These are phyloP conservation scores for Spathaspora hagerdaliae DNA, from an alignment of 805 yeast species.

Conservation along the genomic window DNA sequence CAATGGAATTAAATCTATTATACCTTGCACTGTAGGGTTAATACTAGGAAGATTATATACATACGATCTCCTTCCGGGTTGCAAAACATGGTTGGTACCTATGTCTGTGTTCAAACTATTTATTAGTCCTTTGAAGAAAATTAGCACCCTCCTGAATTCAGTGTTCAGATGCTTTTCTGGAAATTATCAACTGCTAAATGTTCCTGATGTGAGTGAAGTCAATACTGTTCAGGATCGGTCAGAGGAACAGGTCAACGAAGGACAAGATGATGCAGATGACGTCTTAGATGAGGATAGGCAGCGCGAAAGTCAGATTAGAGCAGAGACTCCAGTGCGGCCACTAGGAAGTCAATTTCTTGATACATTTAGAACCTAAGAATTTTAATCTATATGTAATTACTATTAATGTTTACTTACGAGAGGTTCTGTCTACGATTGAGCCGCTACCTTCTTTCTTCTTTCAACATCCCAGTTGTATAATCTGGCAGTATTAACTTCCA, in stretches of 20 bases:
- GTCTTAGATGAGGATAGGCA: slow-evolving; percentile 25
- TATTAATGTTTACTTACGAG: neutral
- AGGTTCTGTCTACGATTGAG: slow-evolving; percentile 2
- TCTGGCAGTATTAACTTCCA: slow-evolving; percentile 97
- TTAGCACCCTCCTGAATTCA: neutral
- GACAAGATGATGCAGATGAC: slow-evolving; percentile 15
- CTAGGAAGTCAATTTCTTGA: slow-evolving; percentile 58
- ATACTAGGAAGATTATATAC: slow-evolving; percentile 34
- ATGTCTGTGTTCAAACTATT: slow-evolving; percentile 20
- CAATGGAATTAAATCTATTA: slow-evolving; percentile 31
- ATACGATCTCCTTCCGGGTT: slow-evolving; percentile 34
- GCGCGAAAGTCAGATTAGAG: slow-evolving; percentile 29
- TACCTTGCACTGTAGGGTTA: slow-evolving; percentile 35
- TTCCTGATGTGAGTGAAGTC: slow-evolving; percentile 3
- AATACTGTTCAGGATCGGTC: neutral
- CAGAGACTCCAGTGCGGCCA: slow-evolving; percentile 60
- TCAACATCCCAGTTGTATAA: slow-evolving; percentile 86
- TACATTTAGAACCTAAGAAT: slow-evolving; percentile 45
- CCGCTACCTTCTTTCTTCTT: slow-evolving; percentile 52
- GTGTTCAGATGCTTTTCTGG: neutral
- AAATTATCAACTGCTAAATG: slow-evolving; percentile 5
- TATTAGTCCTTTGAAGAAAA: slow-evolving; percentile 20
- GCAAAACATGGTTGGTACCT: slow-evolving; percentile 32
- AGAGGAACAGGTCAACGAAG: neutral
- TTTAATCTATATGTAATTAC: slow-evolving; percentile 28